Evolutionary conservation across 345 rosid genomes (phyloP).

Genomic region (Linum tenue): DNA sequence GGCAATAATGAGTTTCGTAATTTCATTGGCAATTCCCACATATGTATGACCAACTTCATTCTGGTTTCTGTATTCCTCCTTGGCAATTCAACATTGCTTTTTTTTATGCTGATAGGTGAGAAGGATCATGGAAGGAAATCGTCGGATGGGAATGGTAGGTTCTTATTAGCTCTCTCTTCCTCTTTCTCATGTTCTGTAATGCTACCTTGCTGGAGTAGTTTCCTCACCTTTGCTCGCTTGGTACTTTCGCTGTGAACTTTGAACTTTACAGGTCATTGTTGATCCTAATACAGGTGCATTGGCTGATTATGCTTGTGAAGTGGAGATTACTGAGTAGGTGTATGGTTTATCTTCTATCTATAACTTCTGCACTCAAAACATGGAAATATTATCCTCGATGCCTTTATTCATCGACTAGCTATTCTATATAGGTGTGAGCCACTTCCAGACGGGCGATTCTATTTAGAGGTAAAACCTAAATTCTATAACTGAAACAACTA

Average conservation of each 20-base stretch:
- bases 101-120: slow-evolving; percentile 40
- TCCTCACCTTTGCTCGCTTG: slow-evolving; percentile 6
- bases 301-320: slow-evolving; percentile 90
- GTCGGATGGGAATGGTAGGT: slow-evolving; percentile 92
- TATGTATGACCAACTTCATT: no score
- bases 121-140: slow-evolving; percentile 96
- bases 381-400: neutral
- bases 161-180: slow-evolving; percentile 10
- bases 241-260: neutral
- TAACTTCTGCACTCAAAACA: neutral
- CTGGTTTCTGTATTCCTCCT: no score
- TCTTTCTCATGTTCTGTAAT: slow-evolving; percentile 5
- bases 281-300: slow-evolving; percentile 61
- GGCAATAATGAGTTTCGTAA: neutral
- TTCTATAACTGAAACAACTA: neutral
- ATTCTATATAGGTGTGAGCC: slow-evolving; percentile 67
- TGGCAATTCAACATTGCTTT: neutral
- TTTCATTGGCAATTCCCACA: neutral
- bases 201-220: neutral
- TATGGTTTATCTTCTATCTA: neutral
- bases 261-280: slow-evolving; percentile 51
- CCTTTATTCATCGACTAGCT: neutral
- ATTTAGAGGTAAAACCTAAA: slow-evolving; percentile 49
- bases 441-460: slow-evolving; percentile 84
- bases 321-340: slow-evolving; percentile 92